Conservation (phyloP, 495 filamentous ascomycete genomes). For the Tuber brumale region DNA sequence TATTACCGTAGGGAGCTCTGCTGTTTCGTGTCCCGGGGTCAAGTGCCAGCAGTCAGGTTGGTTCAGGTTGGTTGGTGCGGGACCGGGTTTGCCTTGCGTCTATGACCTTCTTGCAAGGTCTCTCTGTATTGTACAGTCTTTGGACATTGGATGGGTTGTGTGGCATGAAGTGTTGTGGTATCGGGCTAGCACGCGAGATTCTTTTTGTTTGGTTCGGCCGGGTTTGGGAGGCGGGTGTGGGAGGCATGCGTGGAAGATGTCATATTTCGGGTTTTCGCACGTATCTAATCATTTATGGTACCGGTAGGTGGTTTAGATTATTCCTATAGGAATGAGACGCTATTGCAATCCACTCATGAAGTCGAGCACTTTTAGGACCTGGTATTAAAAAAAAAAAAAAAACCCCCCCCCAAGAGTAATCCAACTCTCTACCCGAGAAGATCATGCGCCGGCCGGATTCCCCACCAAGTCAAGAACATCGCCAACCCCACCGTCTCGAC, state of each 20-base stretch:
- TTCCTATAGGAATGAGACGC: background rate
- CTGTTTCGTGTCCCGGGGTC: no score
- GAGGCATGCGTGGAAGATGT: background rate
- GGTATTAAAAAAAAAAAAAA: background rate
- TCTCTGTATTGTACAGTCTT: no score
- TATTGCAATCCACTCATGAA: background rate
- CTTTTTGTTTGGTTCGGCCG: no score
- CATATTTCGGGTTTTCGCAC: background rate
- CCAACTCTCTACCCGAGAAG: slow-evolving; percentile 30
- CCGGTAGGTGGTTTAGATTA: background rate
- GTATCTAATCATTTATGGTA: background rate
- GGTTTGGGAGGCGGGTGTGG: background rate
- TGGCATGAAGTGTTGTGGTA: no score
- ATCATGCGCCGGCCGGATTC: slow-evolving; percentile 61
- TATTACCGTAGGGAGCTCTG: no score
- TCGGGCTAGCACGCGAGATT: no score
- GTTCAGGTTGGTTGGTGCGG: no score
- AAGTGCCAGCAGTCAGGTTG: no score
- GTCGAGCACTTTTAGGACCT: no score
- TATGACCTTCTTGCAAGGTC: no score
- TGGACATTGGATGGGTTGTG: no score
- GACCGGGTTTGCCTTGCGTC: no score
- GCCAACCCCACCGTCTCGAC: slow-evolving; percentile 90
- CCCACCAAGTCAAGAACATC: slow-evolving; percentile 94
- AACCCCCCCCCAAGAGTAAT: background rate